phyloP scores from a whole-genome alignment of 257 asterid species.

The Petunia secreta region DNA sequence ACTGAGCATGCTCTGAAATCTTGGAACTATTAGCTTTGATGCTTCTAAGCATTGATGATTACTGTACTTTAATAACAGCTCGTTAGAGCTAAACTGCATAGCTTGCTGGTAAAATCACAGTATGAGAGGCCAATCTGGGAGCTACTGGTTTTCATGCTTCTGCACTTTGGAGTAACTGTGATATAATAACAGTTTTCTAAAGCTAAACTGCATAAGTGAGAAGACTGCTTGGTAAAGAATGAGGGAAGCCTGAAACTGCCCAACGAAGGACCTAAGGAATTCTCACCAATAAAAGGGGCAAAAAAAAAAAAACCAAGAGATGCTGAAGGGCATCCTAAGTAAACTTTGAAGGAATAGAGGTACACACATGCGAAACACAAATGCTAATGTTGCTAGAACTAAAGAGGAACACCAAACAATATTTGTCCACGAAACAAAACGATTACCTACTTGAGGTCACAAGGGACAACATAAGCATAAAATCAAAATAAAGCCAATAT shows the following conservation, averaged over 20 bases:
- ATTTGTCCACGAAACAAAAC: not conserved
- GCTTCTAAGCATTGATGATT: not conserved
- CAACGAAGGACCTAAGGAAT: not conserved
- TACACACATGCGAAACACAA: not conserved
- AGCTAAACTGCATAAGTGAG: not conserved
- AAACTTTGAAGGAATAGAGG: not conserved
- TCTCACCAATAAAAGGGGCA: not conserved
- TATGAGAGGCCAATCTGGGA: not conserved
- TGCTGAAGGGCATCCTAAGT: conserved; percentile 1
- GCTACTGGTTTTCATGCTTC: conserved; percentile 1
- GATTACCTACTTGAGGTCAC: not conserved
- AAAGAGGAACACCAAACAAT: not conserved
- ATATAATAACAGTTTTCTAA: not conserved
- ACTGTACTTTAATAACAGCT: not conserved
- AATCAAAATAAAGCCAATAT: not conserved
- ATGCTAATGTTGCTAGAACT: not conserved
- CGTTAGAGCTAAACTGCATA: not conserved
- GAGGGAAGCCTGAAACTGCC: not conserved
- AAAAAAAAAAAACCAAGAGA: not conserved
- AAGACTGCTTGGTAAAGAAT: not conserved
- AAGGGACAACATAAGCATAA: not conserved
- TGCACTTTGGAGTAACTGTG: not conserved
- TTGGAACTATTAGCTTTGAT: not conserved
- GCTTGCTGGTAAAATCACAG: not conserved
- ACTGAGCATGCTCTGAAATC: not conserved